Conservation (phyloP, 345 rosid genomes). For the Citrus sp. region DNA sequence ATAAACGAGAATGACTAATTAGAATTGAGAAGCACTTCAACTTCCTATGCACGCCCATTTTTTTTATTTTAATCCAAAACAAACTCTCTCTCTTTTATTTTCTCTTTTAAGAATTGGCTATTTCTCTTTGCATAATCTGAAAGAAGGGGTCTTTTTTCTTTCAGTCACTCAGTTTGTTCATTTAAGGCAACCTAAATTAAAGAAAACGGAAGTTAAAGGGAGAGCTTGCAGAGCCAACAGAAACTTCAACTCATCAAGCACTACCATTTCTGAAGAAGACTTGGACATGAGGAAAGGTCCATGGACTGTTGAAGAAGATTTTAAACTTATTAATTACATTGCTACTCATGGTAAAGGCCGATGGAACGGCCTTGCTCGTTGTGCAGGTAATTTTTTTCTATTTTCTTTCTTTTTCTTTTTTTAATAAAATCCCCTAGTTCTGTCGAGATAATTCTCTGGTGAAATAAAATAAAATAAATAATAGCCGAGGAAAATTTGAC, state of each 20-base stretch:
- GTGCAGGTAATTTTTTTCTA: slow-evolving; percentile 52
- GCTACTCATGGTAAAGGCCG: slow-evolving; percentile 81
- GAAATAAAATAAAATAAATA: too few relatives aligned
- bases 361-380: slow-evolving; percentile 84
- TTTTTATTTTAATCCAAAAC: slow-evolving; percentile 20
- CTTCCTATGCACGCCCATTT: neutral
- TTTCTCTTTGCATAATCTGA: neutral
- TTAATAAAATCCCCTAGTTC: too few relatives aligned
- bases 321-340: slow-evolving; percentile 77
- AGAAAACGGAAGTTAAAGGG: slow-evolving; percentile 43
- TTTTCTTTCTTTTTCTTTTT: neutral
- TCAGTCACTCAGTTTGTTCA: slow-evolving; percentile 30
- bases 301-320: slow-evolving; percentile 90
- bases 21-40: too few relatives aligned
- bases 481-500: slow-evolving; percentile 30
- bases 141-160: neutral
- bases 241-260: neutral
- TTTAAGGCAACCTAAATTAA: slow-evolving; percentile 4
- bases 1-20: too few relatives aligned
- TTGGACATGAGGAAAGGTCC: slow-evolving; percentile 75
- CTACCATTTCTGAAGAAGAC: slow-evolving; percentile 46
- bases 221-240: too few relatives aligned
- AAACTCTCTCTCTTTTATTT: slow-evolving; percentile 28
- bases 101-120: slow-evolving; percentile 19
- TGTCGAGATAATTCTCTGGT: too few relatives aligned